Base-by-base conservation (phyloP, 169 alveolate genomes). In the Besnoitia besnoiti region DNA sequence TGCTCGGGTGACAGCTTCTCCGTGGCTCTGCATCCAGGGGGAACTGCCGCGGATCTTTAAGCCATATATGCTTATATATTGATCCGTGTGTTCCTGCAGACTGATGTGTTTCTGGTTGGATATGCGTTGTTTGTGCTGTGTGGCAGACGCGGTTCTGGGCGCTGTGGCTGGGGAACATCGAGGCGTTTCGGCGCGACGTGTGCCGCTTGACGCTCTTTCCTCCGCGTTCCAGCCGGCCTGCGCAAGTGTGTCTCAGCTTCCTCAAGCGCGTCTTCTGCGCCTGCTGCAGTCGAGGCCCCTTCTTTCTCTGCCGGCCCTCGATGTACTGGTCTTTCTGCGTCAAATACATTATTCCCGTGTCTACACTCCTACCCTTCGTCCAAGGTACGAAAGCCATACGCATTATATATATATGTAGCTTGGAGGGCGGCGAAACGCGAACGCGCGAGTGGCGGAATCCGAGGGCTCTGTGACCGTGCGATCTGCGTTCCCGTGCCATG, bases 331-430 rank as follows among this genome's bases (percentile, higher is more conserved):
- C 47, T 10, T 35, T 73, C 82, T 35, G 47, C 46, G 24, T 73
- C 8, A 73, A n/a, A 73, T 37, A 73, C 46, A 27, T 73, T 7
- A 8, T 73, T 3, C 82, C 82, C 2, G 39, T 10, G 19, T 39
- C 82, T 30, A n/a, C 46, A 0, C 14, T 73, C 44, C 46, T 35
- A 0, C 46, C 46, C 12, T 39, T 73, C 46, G 8, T 73, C 24
- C 82, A 73, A 73, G 82, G 82, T 73, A 19, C 67, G 67, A 0
- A n/a, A n/a, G n/a, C n/a, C n/a, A n/a, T n/a, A n/a, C n/a, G n/a
- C n/a, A n/a, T n/a, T n/a, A n/a, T n/a, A n/a, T n/a, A n/a, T n/a
- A n/a, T n/a, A n/a, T n/a, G n/a, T n/a, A n/a, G n/a, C n/a, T n/a
- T n/a, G n/a, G n/a, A n/a, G n/a, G n/a, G n/a, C n/a, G n/a, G n/a